These are phyloP conservation scores for Leccinum ochraceum DNA, from an alignment of 768 basidiomycete genomes.

Conservation along the genomic window DNA sequence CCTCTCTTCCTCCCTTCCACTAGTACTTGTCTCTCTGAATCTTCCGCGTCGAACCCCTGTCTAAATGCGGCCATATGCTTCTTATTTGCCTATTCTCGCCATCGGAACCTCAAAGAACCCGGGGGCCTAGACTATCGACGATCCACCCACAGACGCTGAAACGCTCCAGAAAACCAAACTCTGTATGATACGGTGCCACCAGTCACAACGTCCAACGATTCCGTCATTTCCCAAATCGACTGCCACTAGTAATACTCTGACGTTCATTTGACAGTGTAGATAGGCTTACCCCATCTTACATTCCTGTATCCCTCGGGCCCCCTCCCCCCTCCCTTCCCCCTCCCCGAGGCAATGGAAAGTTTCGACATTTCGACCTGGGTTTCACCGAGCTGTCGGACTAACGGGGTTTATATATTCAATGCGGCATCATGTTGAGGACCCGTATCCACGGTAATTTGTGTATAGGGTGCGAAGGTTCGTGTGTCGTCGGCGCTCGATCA, in stretches of 20 bases:
- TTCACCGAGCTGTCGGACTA: background rate
- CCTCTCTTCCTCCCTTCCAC: background rate
- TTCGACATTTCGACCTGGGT: background rate
- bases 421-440: background rate
- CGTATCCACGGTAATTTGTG: background rate
- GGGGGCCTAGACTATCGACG: background rate
- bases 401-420: background rate
- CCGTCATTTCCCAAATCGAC: background rate
- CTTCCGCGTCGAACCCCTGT: background rate
- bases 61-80: background rate
- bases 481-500: background rate
- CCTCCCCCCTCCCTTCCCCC: background rate
- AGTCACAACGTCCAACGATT: background rate
- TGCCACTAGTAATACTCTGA: background rate
- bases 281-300: background rate
- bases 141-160: background rate
- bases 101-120: background rate
- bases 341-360: background rate
- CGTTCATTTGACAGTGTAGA: background rate
- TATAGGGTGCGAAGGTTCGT: background rate
- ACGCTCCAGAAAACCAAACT: background rate
- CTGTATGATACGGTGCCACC: background rate
- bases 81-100: background rate
- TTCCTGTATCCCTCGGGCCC: background rate
- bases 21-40: background rate